Evolutionary conservation across 352 stramenopile genomes (phyloP).

Genomic region (Hyaloperonospora arabidopsidis): DNA sequence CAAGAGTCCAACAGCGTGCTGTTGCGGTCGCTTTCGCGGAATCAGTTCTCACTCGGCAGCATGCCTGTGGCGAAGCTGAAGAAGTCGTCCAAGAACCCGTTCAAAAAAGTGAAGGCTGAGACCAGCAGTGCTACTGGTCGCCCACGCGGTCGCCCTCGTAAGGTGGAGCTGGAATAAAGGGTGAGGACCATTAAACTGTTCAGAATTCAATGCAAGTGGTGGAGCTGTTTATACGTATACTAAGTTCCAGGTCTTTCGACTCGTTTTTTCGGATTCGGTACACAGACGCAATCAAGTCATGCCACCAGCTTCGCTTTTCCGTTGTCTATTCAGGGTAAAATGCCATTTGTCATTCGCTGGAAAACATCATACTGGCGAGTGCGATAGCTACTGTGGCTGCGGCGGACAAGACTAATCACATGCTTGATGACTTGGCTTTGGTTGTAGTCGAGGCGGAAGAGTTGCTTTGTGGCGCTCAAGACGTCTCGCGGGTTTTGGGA

Average conservation of each 20-base stretch:
- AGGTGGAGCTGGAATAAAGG: constrained; percentile 26
- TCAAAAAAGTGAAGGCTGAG: constrained; percentile 27
- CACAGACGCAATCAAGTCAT: background rate
- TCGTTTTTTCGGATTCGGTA: no score
- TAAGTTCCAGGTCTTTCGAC: no score
- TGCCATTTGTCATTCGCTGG: constrained; percentile 89
- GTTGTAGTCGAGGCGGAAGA: constrained; percentile 76
- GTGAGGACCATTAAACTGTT: background rate
- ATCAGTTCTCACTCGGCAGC: constrained; percentile 67
- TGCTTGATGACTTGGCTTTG: constrained; percentile 86
- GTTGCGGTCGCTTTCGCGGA: constrained; percentile 46
- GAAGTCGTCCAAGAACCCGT: constrained; percentile 76
- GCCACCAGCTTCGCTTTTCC: no score
- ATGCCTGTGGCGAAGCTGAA: constrained; percentile 76
- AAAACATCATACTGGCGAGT: constrained; percentile 88
- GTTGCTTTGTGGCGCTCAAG: constrained; percentile 61
- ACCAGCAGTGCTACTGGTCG: constrained; percentile 7
- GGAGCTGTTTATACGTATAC: no score
- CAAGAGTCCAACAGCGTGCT: constrained; percentile 63
- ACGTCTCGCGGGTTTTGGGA: constrained; percentile 69
- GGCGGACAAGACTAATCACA: constrained; percentile 82
- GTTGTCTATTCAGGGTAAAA: constrained; percentile 63
- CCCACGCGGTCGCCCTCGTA: constrained; percentile 25
- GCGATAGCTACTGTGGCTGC: constrained; percentile 87
- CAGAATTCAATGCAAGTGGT: background rate